Evolutionary conservation across 1,284 basidiomycete species (phyloP).

Genomic region (Tilletia setariae): DNA sequence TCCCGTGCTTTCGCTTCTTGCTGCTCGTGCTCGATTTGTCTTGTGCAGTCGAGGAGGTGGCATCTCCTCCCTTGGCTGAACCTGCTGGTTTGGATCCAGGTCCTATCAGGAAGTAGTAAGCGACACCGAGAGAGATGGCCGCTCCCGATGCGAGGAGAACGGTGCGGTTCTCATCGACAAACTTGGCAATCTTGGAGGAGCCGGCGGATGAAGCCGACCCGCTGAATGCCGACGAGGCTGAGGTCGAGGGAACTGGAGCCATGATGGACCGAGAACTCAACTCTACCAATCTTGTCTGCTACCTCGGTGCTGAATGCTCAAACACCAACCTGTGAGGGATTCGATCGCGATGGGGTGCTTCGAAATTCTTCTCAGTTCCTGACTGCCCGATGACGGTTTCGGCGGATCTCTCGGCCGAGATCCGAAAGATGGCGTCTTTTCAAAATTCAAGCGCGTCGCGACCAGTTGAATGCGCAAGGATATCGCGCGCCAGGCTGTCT

Average conservation of each 20-base stretch:
- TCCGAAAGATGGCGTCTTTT: too few relatives aligned
- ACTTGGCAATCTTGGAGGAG: slow-evolving; percentile 17
- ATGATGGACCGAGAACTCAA: not conserved
- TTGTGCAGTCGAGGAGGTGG: slow-evolving; percentile 27
- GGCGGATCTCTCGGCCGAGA: too few relatives aligned
- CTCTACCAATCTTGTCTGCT: too few relatives aligned
- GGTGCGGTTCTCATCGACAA: slow-evolving; percentile 49
- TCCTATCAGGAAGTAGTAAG: slow-evolving; percentile 39
- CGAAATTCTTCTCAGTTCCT: too few relatives aligned
- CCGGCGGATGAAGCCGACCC: slow-evolving; percentile 1
- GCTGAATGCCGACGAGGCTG: slow-evolving; percentile 6
- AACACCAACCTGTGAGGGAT: too few relatives aligned
- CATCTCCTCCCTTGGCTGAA: slow-evolving; percentile 25
- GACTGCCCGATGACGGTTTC: too few relatives aligned
- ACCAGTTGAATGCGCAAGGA: too few relatives aligned
- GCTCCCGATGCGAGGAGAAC: slow-evolving; percentile 45
- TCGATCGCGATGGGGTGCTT: too few relatives aligned
- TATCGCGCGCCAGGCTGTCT: too few relatives aligned
- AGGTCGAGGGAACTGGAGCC: slow-evolving; percentile 15
- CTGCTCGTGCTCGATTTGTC: slow-evolving; percentile 31
- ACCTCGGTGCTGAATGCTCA: too few relatives aligned
- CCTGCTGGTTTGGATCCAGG: not conserved
- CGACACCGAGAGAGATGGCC: slow-evolving; percentile 36
- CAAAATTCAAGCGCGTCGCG: not conserved
- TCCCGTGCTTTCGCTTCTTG: slow-evolving; percentile 46